These are phyloP conservation scores for Apophysomyces elegans DNA, from an alignment of 371 early-diverging fungal genomes.

Conservation along the genomic window DNA sequence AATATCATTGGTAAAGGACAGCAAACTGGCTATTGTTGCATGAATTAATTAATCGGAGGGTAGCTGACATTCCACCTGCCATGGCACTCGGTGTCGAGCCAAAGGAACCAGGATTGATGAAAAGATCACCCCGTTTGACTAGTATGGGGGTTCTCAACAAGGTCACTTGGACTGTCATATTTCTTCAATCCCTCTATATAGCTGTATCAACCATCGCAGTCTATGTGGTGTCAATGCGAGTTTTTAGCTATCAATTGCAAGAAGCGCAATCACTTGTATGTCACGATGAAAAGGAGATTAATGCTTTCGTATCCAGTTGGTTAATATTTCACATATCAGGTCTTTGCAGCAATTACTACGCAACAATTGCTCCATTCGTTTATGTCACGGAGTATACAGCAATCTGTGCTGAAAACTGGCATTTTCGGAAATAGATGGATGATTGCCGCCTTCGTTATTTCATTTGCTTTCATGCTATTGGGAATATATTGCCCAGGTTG, in stretches of 20 bases:
- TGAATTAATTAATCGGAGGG: not conserved
- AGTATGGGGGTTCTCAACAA: conserved; percentile 60
- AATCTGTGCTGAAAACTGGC: conserved; percentile 74
- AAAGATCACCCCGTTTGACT: conserved; percentile 72
- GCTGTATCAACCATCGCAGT: conserved; percentile 64
- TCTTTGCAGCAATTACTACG: conserved; percentile 76
- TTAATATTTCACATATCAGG: conserved; percentile 28
- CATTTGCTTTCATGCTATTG: conserved; percentile 65
- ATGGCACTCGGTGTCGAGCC: conserved; percentile 84
- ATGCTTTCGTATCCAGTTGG: not conserved
- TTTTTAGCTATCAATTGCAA: conserved; percentile 29
- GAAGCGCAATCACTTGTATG: conserved; percentile 36
- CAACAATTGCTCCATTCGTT: conserved; percentile 85
- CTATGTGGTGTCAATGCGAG: conserved; percentile 54
- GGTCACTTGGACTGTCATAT: conserved; percentile 36
- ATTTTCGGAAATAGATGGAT: conserved; percentile 77
- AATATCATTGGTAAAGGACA: conserved; percentile 52
- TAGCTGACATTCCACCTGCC: conserved; percentile 73
- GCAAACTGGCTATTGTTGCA: conserved; percentile 9
- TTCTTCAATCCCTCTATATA: conserved; percentile 49
- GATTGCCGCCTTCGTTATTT: conserved; percentile 68
- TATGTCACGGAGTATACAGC: conserved; percentile 69
- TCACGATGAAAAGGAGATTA: no score
- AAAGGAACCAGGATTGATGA: conserved; percentile 75
- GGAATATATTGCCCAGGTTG: conserved; percentile 77